Conservation (phyloP, 768 basidiomycete genomes). For the Auricularia heimuer region DNA sequence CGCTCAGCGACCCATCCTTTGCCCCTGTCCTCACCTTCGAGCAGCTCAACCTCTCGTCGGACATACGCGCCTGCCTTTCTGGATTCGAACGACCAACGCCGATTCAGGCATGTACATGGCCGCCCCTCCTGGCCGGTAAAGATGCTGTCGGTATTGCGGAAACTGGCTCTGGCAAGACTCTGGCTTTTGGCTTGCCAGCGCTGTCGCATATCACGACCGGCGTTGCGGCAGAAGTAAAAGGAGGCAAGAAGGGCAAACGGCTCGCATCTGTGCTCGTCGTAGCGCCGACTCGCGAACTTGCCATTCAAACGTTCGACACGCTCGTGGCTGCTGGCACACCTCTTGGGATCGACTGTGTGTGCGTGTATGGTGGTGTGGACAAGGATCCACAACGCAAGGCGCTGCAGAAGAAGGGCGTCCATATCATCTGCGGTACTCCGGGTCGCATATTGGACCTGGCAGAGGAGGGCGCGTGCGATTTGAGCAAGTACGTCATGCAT, state of each 20-base stretch:
- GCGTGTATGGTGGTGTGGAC: slow-evolving; percentile 90
- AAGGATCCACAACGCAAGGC: slow-evolving; percentile 73
- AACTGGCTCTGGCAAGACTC: slow-evolving; percentile 96
- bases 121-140: slow-evolving; percentile 66
- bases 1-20: slow-evolving; percentile 43
- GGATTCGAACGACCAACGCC: slow-evolving; percentile 85
- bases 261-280: slow-evolving; percentile 53
- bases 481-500: slow-evolving; percentile 37
- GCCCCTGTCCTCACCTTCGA: slow-evolving; percentile 67
- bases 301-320: slow-evolving; percentile 87
- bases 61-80: slow-evolving; percentile 52
- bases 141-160: slow-evolving; percentile 96
- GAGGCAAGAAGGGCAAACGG: neutral
- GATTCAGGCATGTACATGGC: slow-evolving; percentile 94
- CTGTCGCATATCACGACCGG: slow-evolving; percentile 50
- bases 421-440: slow-evolving; percentile 91
- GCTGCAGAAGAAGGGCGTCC: slow-evolving; percentile 42
- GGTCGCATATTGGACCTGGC: slow-evolving; percentile 90
- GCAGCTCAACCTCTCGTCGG: slow-evolving; percentile 55
- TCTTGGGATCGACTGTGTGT: slow-evolving; percentile 71
- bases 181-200: slow-evolving; percentile 92
- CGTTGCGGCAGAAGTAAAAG: slow-evolving; percentile 7
- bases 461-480: slow-evolving; percentile 73
- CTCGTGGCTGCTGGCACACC: slow-evolving; percentile 63
- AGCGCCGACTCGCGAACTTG: slow-evolving; percentile 93